These are phyloP conservation scores for Malus hybrid DNA, from an alignment of 331 rosid genomes.

Conservation along the genomic window DNA sequence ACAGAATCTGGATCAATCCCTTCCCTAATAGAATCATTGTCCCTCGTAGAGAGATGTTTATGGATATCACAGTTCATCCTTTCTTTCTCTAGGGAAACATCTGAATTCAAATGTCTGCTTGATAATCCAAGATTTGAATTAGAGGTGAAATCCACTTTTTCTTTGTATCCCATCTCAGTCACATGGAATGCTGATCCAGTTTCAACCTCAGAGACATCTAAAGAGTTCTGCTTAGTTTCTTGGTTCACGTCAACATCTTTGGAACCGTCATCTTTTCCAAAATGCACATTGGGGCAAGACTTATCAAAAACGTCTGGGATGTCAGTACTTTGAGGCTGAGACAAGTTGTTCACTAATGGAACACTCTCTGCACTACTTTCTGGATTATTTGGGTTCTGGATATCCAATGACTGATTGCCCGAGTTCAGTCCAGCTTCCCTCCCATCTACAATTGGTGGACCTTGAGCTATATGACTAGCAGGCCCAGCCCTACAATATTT, in stretches of 20 bases:
- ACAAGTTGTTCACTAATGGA: background rate
- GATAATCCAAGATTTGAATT: conserved; percentile 19
- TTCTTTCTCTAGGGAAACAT: conserved; percentile 23
- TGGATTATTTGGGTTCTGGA: conserved; percentile 21
- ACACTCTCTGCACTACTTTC: conserved; percentile 18
- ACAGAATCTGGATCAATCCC: conserved; percentile 22
- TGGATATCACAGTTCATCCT: conserved; percentile 12
- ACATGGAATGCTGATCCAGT: conserved; percentile 17
- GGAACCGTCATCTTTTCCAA: conserved; percentile 25
- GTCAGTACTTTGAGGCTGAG: conserved; percentile 5
- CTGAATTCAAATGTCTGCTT: conserved; percentile 10
- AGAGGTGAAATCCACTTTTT: conserved; percentile 27
- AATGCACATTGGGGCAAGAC: conserved; percentile 20
- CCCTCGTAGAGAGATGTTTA: conserved; percentile 17
- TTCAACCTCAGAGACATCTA: conserved; percentile 19
- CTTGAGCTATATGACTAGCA: conserved; percentile 27
- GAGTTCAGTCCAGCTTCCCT: conserved; percentile 36
- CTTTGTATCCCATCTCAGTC: conserved; percentile 21
- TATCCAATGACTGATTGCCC: conserved; percentile 21
- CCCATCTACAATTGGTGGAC: conserved; percentile 17
- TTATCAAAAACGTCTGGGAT: conserved; percentile 15
- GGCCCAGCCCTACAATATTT: conserved; percentile 40
- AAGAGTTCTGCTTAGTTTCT: conserved; percentile 19
- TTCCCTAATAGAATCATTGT: conserved; percentile 19
- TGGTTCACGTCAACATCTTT: conserved; percentile 10